phyloP scores from a whole-genome alignment of 768 basidiomycete species.

The Leccinum longicurvipes region DNA sequence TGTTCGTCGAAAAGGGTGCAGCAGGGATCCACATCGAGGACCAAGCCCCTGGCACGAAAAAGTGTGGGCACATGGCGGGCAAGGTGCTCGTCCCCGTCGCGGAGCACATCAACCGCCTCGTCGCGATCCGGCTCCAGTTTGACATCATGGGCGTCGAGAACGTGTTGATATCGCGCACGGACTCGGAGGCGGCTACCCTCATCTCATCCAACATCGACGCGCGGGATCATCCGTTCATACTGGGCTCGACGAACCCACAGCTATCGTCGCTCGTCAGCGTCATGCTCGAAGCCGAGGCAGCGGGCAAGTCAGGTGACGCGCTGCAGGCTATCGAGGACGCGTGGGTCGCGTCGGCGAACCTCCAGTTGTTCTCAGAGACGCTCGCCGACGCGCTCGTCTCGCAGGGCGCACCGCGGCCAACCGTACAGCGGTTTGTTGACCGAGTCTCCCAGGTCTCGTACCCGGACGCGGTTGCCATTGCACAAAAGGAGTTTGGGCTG shows the following conservation, averaged over 20 bases:
- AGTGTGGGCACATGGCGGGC: constrained; percentile 91
- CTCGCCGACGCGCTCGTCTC: constrained; percentile 65
- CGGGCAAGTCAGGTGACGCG: constrained; percentile 73
- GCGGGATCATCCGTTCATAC: constrained; percentile 97
- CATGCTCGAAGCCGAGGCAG: constrained; percentile 82
- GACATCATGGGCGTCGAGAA: constrained; percentile 99
- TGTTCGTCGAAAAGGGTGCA: constrained; percentile 98
- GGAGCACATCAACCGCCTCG: constrained; percentile 97
- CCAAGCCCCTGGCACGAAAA: constrained; percentile 97
- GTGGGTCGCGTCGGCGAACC: constrained; percentile 76
- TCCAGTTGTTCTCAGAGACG: constrained; percentile 73
- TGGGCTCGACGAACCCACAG: constrained; percentile 79
- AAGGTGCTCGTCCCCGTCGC: constrained; percentile 96
- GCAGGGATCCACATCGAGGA: constrained; percentile 98
- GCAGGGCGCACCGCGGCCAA: constrained; percentile 48
- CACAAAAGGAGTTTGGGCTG: constrained; percentile 75
- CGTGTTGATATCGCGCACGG: constrained; percentile 89
- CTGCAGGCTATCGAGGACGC: constrained; percentile 87
- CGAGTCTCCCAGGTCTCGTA: constrained; percentile 69
- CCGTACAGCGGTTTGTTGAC: constrained; percentile 58
- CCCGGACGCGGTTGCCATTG: constrained; percentile 65
- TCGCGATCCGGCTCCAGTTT: constrained; percentile 95
- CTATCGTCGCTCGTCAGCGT: constrained; percentile 68
- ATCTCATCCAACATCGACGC: constrained; percentile 96
- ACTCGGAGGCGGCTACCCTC: constrained; percentile 96